phyloP scores from a whole-genome alignment of 257 asterid genomes.

The Voacanga thouarsii region DNA sequence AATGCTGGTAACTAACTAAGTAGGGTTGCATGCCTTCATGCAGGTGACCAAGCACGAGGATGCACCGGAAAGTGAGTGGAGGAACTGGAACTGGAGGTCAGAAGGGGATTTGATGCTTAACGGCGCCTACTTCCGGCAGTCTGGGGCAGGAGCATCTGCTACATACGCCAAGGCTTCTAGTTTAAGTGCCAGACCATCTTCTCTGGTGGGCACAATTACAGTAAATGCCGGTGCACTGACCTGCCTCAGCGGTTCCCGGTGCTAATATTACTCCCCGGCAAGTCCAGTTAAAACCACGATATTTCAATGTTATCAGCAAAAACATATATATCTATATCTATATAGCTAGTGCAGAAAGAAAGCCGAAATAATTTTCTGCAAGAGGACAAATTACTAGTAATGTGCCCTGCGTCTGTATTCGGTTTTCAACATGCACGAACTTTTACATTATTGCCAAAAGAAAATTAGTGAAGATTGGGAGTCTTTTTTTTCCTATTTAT shows the following conservation, averaged over 20 bases:
- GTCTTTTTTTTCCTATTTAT: too few relatives aligned
- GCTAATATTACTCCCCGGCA: constrained; percentile 27
- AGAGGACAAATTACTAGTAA: background rate
- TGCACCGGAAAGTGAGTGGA: constrained; percentile 86
- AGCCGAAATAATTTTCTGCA: too few relatives aligned
- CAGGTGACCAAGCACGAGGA: constrained; percentile 89
- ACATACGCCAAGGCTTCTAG: constrained; percentile 74
- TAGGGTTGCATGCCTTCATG: background rate
- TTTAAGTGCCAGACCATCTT: constrained; percentile 66
- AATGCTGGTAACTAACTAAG: background rate
- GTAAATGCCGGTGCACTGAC: constrained; percentile 49
- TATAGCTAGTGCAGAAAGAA: too few relatives aligned
- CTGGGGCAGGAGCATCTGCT: constrained; percentile 62
- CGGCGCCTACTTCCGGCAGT: constrained; percentile 68
- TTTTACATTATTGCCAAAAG: background rate
- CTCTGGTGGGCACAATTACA: constrained; percentile 62
- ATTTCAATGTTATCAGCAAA: too few relatives aligned
- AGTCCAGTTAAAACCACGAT: too few relatives aligned
- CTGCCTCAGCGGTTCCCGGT: constrained; percentile 61
- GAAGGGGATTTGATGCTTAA: constrained; percentile 84
- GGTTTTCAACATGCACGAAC: background rate
- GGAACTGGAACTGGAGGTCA: constrained; percentile 76
- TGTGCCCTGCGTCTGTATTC: background rate
- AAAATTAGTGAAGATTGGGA: background rate
- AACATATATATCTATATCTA: too few relatives aligned